phyloP scores from a whole-genome alignment of 2,329 filamentous ascomycete genomes.

The Trichophyton benhamiae region DNA sequence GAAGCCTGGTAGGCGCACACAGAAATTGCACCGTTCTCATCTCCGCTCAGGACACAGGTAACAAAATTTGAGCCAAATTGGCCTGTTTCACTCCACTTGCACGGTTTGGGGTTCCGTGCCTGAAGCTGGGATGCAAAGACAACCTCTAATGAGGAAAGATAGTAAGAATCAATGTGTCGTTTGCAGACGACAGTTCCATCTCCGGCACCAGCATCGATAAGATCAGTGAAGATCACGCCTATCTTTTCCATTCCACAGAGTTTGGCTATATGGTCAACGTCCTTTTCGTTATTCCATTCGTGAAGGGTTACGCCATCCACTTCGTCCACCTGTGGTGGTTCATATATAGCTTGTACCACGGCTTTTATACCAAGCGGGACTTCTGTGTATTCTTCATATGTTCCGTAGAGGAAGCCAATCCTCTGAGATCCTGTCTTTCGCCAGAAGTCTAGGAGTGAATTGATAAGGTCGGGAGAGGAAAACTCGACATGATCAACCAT shows the following conservation, averaged over 20 bases:
- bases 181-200: conserved; percentile 89
- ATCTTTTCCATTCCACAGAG: conserved; percentile 78
- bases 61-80: conserved; percentile 93
- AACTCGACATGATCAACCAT: conserved; percentile 99
- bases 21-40: conserved; percentile 74
- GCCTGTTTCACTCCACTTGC: conserved; percentile 94
- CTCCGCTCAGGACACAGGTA: conserved; percentile 88
- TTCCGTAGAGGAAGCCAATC: conserved; percentile 80
- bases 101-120: conserved; percentile 73
- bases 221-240: conserved; percentile 88
- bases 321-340: conserved; percentile 84
- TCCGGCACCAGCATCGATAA: conserved; percentile 66
- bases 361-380: conserved; percentile 91
- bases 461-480: conserved; percentile 68
- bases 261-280: conserved; percentile 66
- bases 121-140: conserved; percentile 80
- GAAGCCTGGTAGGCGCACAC: conserved; percentile 91
- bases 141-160: conserved; percentile 81
- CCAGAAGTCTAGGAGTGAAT: conserved; percentile 88
- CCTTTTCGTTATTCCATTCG: conserved; percentile 72
- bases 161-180: conserved; percentile 89
- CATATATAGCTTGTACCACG: conserved; percentile 92
- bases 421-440: conserved; percentile 75
- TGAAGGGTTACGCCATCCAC: conserved; percentile 74
- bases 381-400: conserved; percentile 79